Conservation (phyloP, 805 yeast species). For the Suhomyces vadensis region DNA sequence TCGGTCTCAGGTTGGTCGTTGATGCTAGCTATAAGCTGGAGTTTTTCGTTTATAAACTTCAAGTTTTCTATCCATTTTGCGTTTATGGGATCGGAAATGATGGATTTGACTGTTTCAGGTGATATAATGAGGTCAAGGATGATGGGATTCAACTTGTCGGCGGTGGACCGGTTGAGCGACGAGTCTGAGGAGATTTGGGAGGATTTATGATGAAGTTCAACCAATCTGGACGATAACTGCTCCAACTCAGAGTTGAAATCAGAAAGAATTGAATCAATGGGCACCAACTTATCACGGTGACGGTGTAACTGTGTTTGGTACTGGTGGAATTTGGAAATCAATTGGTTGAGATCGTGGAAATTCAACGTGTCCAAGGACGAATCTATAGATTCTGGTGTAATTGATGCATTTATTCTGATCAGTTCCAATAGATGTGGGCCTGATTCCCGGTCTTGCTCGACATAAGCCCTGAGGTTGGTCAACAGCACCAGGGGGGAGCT, state of each 20-base stretch:
- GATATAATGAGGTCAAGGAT: slow-evolving; percentile 75
- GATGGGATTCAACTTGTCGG: slow-evolving; percentile 64
- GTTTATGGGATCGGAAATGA: slow-evolving; percentile 58
- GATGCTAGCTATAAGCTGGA: slow-evolving; percentile 50
- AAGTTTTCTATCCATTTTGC: slow-evolving; percentile 68
- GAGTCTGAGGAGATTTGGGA: slow-evolving; percentile 29
- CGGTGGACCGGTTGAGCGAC: slow-evolving; percentile 25
- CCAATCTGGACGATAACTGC: slow-evolving; percentile 32
- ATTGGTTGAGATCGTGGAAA: slow-evolving; percentile 5
- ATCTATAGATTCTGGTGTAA: neutral
- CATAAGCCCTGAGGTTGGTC: slow-evolving; percentile 11
- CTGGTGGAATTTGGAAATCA: slow-evolving; percentile 9
- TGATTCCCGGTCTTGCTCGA: neutral
- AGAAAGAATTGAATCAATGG: slow-evolving; percentile 53
- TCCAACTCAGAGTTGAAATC: slow-evolving; percentile 56
- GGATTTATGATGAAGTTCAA: slow-evolving; percentile 37
- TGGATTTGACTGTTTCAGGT: slow-evolving; percentile 61
- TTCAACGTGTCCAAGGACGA: neutral
- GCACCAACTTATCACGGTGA: slow-evolving; percentile 42
- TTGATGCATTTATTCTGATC: neutral
- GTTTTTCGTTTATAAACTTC: slow-evolving; percentile 57
- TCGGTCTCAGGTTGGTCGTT: slow-evolving; percentile 6
- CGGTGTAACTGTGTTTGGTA: slow-evolving; percentile 20
- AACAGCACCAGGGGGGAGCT: slow-evolving; percentile 5
- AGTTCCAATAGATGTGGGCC: slow-evolving; percentile 4